Percentiles rank a stretch among this genome's conserved stretches.
Conservation (phyloP, 345 rosid species). For the Zanthoxylum bungeanum region DNA sequence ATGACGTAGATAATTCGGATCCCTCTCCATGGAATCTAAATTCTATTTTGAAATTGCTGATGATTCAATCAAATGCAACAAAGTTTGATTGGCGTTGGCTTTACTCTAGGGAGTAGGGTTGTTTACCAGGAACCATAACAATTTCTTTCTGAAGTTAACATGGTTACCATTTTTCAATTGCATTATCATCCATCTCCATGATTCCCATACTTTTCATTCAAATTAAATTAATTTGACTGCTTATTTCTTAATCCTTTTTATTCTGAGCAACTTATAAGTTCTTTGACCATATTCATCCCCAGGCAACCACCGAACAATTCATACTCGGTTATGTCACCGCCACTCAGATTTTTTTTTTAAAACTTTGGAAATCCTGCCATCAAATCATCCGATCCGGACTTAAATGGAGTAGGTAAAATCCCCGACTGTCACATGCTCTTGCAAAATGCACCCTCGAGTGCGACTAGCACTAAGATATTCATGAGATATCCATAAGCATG, state of each 20-base stretch:
- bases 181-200: background rate
- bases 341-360: too few species aligned
- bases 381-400: too few species aligned
- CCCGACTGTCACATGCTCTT: too few species aligned
- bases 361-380: too few species aligned
- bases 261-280: background rate
- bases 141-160: background rate
- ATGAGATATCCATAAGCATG: background rate
- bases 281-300: background rate
- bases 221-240: background rate
- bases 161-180: too few species aligned
- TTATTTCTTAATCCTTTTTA: background rate
- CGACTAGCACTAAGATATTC: background rate
- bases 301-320: background rate
- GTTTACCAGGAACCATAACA: background rate
- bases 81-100: background rate
- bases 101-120: background rate
- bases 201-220: background rate
- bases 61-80: background rate
- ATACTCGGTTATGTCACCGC: background rate
- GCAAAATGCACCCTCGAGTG: too few species aligned
- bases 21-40: background rate
- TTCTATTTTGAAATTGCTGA: background rate
- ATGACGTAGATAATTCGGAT: background rate
- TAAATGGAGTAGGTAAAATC: too few species aligned